Percentiles rank a stretch among this genome's conserved stretches.
phyloP scores from a whole-genome alignment of 2,329 filamentous ascomycete species.

The Penicillium sp. region DNA sequence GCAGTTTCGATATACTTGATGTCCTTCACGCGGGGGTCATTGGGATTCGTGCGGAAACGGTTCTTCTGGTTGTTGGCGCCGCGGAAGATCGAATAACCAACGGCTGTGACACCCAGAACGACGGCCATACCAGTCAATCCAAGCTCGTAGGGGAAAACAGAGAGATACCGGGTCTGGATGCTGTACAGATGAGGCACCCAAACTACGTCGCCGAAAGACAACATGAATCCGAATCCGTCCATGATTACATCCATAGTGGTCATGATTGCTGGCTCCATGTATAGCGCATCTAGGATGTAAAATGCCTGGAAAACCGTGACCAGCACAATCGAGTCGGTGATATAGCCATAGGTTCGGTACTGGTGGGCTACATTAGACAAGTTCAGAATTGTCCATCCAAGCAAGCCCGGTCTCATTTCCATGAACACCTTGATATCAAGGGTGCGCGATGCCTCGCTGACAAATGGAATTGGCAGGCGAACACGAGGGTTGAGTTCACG shows the following conservation, averaged over 20 bases:
- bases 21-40: conserved; percentile 73
- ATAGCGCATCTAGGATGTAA: conserved; percentile 81
- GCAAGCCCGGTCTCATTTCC: conserved; percentile 86
- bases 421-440: conserved; percentile 88
- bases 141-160: conserved; percentile 76
- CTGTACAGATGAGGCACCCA: conserved; percentile 93
- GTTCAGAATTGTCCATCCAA: conserved; percentile 85
- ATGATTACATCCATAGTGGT: conserved; percentile 93
- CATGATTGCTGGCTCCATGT: conserved; percentile 83
- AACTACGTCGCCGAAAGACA: conserved; percentile 84
- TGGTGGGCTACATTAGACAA: conserved; percentile 82
- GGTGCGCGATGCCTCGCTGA: conserved; percentile 60
- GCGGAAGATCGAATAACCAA: conserved; percentile 90
- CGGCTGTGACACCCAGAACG: conserved; percentile 64
- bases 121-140: conserved; percentile 63
- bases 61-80: conserved; percentile 95
- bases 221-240: conserved; percentile 94
- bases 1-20: conserved; percentile 84
- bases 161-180: conserved; percentile 78
- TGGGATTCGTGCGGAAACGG: conserved; percentile 81
- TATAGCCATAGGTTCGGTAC: conserved; percentile 76
- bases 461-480: conserved; percentile 62
- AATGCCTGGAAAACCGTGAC: conserved; percentile 73
- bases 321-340: conserved; percentile 83
- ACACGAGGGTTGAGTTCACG: conserved; percentile 90